Evolutionary conservation across 257 asterid species (phyloP), one percentile per base, ranked within the genome.

Genomic region (Ocimum tenuiflorum): DNA sequence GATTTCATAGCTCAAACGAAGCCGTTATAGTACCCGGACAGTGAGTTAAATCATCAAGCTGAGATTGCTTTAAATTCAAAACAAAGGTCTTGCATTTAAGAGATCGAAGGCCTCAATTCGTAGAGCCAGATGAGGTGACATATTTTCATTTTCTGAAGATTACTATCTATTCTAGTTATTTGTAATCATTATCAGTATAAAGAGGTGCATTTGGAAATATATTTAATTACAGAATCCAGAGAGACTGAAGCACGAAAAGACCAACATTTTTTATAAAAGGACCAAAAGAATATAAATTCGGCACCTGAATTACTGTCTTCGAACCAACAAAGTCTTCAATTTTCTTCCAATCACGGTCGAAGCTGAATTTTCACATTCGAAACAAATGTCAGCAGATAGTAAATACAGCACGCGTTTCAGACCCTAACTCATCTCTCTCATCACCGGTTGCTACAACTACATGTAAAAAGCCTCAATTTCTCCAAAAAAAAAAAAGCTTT

Each of bases 231-330:
- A 54, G 33, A 63, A 70, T 20, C n/a, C 62, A 45, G 36, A 50
- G 27, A 57, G 27, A 56, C 8, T 39, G 13, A 63, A 46, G 52
- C 10, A 18, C 10, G 23, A 17, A 22, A 39, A 6, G 39, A 14
- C 50, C 38, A n/a, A 48, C 17, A 14, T 18, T 23, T 43, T 23
- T n/a, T 35, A 19, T 6, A 23, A 8, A 58, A 38, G 24, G 7
- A 54, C 20, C 11, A 24, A 24, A 4, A 24, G 31, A 24, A 24
- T 24, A 24, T 24, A 4, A 24, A 24, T 24, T 24, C 4, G 31
- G 31, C 38, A 91, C 98, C 98, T 88, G 98, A 74, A 91, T 91
- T 49, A 89, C 98, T 15, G 98, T 86, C 80, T 91, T 91, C 56
- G 98, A 91, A 65, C 92, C 95, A 46, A 91, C 80, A 62, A 91